Percentiles rank a stretch among this genome's conserved stretches.
These are phyloP conservation scores for Aspergillus brasiliensis DNA, from an alignment of 2,329 filamentous ascomycete species.

Conservation along the genomic window DNA sequence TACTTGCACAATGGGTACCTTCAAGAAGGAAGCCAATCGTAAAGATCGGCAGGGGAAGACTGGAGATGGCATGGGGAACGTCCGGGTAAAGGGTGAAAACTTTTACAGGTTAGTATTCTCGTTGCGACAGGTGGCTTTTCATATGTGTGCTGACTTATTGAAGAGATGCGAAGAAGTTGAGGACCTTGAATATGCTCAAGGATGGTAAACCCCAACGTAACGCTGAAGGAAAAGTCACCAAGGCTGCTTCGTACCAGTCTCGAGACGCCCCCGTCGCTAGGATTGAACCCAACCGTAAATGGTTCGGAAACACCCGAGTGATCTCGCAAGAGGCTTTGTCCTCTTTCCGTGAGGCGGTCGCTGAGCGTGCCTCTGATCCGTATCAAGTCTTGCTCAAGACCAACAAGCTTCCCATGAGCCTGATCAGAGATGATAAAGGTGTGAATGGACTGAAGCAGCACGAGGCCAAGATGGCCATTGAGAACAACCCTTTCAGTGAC, in stretches of 20 bases:
- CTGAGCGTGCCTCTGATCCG: constrained; percentile 84
- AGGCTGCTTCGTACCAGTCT: constrained; percentile 82
- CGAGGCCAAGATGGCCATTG: constrained; percentile 89
- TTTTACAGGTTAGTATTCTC: constrained; percentile 76
- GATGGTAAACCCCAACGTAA: constrained; percentile 83
- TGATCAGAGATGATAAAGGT: constrained; percentile 78
- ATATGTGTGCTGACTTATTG: constrained; percentile 15
- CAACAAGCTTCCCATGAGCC: constrained; percentile 94
- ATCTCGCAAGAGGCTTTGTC: constrained; percentile 87
- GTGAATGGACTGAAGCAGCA: constrained; percentile 89
- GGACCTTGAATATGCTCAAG: constrained; percentile 86
- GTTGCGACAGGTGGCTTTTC: neutral
- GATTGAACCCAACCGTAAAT: constrained; percentile 94
- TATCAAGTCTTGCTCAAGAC: constrained; percentile 94
- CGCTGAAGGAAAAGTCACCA: constrained; percentile 77
- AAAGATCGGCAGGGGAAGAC: constrained; percentile 82
- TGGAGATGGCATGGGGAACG: constrained; percentile 85
- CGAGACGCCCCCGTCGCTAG: constrained; percentile 78
- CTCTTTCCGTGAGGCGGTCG: constrained; percentile 88
- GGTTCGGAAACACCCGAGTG: constrained; percentile 92
- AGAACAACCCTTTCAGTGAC: constrained; percentile 80
- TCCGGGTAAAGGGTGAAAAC: constrained; percentile 94
- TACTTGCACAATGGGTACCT: constrained; percentile 70
- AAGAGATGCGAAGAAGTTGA: constrained; percentile 79
- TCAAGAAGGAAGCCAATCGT: constrained; percentile 87